These are phyloP conservation scores for Chamaecrista fasciculata DNA, from an alignment of 306 rosid genomes.

Conservation along the genomic window DNA sequence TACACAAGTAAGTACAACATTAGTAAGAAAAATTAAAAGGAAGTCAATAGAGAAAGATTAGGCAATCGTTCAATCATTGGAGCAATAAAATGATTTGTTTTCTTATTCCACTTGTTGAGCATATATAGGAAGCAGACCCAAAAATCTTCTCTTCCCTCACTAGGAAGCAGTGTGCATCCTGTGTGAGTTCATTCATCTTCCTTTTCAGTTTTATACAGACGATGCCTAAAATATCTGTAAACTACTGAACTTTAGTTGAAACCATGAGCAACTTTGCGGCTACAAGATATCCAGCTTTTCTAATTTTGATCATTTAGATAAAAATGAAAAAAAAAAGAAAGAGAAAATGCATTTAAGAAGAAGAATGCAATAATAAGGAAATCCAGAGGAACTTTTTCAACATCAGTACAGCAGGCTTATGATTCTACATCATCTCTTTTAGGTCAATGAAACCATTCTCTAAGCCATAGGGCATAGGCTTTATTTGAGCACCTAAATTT, in stretches of 20 bases:
- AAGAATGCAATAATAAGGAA: neutral
- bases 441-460: neutral
- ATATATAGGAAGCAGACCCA: neutral
- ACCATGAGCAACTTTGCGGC: neutral
- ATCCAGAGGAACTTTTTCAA: neutral
- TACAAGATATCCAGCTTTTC: neutral
- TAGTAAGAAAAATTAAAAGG: no score
- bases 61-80: no score
- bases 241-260: neutral
- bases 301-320: neutral
- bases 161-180: neutral
- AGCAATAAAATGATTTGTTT: no score
- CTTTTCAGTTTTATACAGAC: neutral
- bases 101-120: neutral
- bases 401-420: neutral
- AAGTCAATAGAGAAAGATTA: no score
- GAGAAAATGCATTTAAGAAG: neutral
- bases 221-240: neutral
- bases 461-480: neutral
- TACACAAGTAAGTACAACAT: neutral
- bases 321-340: no score
- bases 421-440: neutral
- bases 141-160: neutral
- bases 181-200: constrained; percentile 2
- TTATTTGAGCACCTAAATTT: neutral